phyloP scores from a whole-genome alignment of 345 rosid species.

The Gossypium raimondii region DNA sequence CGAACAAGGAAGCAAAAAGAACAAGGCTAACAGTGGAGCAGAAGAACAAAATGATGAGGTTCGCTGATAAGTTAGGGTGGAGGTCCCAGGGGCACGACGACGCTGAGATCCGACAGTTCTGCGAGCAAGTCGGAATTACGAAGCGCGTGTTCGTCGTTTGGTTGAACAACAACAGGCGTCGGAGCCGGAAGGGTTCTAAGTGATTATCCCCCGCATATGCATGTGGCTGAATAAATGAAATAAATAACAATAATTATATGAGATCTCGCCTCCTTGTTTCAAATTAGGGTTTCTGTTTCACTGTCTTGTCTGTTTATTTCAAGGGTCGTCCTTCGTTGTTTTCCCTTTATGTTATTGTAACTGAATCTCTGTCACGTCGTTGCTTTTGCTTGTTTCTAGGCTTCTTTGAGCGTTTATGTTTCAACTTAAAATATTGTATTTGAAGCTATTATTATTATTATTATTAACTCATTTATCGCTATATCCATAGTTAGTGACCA shows the following conservation, averaged over 20 bases:
- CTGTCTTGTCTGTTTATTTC: conserved; percentile 1
- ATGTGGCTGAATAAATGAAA: neutral
- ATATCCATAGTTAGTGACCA: too few species aligned
- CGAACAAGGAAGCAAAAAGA: neutral
- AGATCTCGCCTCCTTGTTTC: neutral
- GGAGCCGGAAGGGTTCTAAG: neutral
- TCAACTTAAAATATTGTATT: neutral
- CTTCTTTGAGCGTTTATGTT: neutral
- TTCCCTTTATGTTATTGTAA: neutral
- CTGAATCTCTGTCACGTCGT: neutral
- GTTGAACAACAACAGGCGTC: conserved; percentile 11
- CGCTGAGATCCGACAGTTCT: neutral
- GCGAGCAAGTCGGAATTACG: conserved; percentile 1
- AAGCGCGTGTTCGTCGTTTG: conserved; percentile 4
- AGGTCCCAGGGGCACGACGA: neutral
- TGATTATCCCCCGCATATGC: neutral
- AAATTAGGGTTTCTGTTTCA: neutral
- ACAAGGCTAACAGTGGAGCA: neutral
- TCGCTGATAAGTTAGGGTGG: conserved; percentile 8
- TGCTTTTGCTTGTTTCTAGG: neutral
- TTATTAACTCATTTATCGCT: too few species aligned
- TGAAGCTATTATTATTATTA: too few species aligned
- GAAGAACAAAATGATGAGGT: neutral
- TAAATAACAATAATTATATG: neutral
- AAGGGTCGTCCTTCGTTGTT: neutral